These are phyloP conservation scores for Polymyxa betae DNA, from an alignment of 208 protist genomes.

Conservation along the genomic window DNA sequence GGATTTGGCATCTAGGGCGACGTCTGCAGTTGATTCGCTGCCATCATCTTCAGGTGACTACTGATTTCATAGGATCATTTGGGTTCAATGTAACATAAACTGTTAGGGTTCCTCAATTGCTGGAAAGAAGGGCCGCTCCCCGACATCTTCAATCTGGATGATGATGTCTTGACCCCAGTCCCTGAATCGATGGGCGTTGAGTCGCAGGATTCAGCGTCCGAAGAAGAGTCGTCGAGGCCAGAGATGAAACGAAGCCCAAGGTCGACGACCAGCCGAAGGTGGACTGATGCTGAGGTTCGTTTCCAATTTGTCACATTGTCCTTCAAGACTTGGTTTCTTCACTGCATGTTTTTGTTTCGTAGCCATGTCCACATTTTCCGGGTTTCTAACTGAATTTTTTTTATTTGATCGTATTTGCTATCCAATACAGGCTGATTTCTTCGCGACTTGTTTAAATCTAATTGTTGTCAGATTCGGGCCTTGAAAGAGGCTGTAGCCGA, in stretches of 20 bases:
- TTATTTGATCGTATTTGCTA: neutral
- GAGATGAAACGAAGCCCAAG: neutral
- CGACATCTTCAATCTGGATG: neutral
- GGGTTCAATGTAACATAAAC: neutral
- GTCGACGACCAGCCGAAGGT: neutral
- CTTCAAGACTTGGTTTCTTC: neutral
- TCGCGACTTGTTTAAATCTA: too few relatives aligned
- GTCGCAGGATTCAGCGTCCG: neutral
- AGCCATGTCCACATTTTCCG: neutral
- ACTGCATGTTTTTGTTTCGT: neutral
- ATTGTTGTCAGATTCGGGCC: neutral
- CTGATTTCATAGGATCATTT: neutral
- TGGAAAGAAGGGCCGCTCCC: neutral
- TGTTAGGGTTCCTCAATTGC: neutral
- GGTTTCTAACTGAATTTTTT: neutral
- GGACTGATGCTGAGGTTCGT: neutral
- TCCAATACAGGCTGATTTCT: too few relatives aligned
- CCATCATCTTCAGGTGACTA: neutral
- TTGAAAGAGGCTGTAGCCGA: neutral
- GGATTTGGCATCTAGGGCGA: neutral
- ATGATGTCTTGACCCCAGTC: neutral
- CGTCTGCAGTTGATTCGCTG: neutral
- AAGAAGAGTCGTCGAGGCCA: neutral
- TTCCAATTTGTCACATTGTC: neutral
- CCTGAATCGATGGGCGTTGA: neutral